Evolutionary conservation across 1,139 yeast species (phyloP).

Genomic region (Meyerozyma sp.): DNA sequence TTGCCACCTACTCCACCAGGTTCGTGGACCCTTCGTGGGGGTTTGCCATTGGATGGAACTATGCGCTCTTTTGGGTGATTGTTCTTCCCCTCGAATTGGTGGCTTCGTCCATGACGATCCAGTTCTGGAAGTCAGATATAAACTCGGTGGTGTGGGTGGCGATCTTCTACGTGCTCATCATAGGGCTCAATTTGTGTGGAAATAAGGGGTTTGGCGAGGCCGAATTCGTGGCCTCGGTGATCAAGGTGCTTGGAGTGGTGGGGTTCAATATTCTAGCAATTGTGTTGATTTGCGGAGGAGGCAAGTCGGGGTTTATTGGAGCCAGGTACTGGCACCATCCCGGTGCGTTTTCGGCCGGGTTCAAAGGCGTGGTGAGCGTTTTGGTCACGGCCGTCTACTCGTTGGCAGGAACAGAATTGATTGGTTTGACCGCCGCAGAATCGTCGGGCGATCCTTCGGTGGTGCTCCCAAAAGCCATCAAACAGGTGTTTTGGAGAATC

Average conservation of each 20-base stretch:
- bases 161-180: conserved; percentile 55
- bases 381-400: conserved; percentile 40
- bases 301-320: conserved; percentile 51
- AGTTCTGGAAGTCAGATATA: conserved; percentile 55
- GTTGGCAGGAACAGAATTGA: conserved; percentile 41
- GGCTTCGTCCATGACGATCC: conserved; percentile 64
- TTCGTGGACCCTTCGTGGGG: conserved; percentile 71
- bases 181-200: conserved; percentile 51
- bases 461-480: conserved; percentile 37
- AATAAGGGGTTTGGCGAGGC: conserved; percentile 66
- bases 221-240: conserved; percentile 55
- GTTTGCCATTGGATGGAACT: conserved; percentile 70
- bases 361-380: conserved; percentile 46
- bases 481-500: conserved; percentile 41
- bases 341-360: conserved; percentile 62
- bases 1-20: conserved; percentile 59
- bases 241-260: conserved; percentile 57
- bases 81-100: conserved; percentile 67
- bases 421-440: conserved; percentile 32
- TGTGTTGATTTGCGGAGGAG: conserved; percentile 64
- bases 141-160: conserved; percentile 66
- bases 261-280: conserved; percentile 72
- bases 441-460: conserved; percentile 34
- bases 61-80: conserved; percentile 64
- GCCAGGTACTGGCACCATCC: conserved; percentile 53